These are phyloP conservation scores for Stylonectria norvegica DNA, from an alignment of 2,329 filamentous ascomycete species.

Conservation along the genomic window DNA sequence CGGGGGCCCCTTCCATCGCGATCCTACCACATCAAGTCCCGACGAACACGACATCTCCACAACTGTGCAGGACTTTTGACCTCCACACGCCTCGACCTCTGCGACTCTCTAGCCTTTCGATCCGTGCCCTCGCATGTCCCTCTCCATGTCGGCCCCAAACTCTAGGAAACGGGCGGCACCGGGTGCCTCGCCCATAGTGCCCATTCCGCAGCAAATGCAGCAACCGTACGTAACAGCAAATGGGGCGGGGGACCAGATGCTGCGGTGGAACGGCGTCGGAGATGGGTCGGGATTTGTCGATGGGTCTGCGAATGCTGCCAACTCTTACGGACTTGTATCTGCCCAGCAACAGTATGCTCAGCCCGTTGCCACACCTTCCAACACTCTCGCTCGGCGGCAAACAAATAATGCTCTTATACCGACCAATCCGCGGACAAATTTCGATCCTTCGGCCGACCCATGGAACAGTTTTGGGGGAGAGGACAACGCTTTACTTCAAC, in stretches of 20 bases:
- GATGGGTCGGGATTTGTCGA: conserved; percentile 40
- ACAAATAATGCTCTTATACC: conserved; percentile 50
- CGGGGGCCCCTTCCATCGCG: too few species aligned
- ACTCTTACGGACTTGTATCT: conserved; percentile 39
- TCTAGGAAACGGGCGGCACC: conserved; percentile 71
- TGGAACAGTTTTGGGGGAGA: conserved; percentile 45
- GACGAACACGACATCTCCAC: conserved; percentile 9
- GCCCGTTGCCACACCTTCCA: conserved; percentile 38
- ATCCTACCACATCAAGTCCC: conserved; percentile 18
- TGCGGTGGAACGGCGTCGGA: conserved; percentile 42
- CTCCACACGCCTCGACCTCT: not conserved
- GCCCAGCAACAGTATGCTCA: conserved; percentile 34
- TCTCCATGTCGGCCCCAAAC: conserved; percentile 47
- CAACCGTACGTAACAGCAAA: conserved; percentile 44
- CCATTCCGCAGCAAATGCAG: conserved; percentile 50
- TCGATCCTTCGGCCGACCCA: conserved; percentile 39
- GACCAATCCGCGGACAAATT: conserved; percentile 35
- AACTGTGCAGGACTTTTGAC: not conserved
- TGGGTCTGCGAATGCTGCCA: conserved; percentile 30
- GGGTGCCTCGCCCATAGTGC: conserved; percentile 62
- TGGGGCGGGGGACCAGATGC: conserved; percentile 46
- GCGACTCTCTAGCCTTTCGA: not conserved
- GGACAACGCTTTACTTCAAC: conserved; percentile 36
- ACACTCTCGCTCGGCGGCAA: conserved; percentile 50
- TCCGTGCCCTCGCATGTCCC: not conserved